These are phyloP conservation scores for Penstemon barbatus DNA, from an alignment of 257 asterid species.

Conservation along the genomic window DNA sequence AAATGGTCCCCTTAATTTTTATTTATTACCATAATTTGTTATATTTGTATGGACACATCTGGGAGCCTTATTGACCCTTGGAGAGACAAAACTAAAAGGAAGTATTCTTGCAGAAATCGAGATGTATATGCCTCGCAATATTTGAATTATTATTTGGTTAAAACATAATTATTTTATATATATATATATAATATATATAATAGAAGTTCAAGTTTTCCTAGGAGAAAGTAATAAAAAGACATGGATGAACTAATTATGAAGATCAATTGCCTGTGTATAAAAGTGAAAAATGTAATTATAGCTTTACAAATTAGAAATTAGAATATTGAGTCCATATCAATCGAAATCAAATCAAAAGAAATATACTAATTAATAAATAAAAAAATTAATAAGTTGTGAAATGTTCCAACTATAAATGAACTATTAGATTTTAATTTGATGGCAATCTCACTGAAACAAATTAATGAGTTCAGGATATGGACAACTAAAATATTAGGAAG, in stretches of 20 bases:
- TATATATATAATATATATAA: neutral
- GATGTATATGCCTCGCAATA: neutral
- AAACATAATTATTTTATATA: conserved; percentile 14
- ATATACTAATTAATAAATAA: too few species aligned
- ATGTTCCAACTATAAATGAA: too few species aligned
- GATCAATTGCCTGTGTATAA: neutral
- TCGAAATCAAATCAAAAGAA: too few species aligned
- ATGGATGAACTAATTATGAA: neutral
- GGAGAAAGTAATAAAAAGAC: neutral
- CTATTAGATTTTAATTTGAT: too few species aligned
- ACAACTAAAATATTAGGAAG: too few species aligned
- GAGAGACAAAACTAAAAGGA: conserved; percentile 15
- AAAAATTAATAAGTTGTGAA: too few species aligned
- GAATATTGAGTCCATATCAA: too few species aligned
- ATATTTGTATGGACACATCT: conserved; percentile 30
- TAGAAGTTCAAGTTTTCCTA: conserved; percentile 25
- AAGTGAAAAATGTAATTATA: neutral
- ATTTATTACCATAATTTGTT: conserved; percentile 27
- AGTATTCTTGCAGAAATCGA: conserved; percentile 15
- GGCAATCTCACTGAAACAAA: too few species aligned
- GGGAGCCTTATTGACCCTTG: conserved; percentile 17
- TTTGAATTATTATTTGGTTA: neutral
- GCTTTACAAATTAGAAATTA: too few species aligned
- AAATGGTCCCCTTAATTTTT: conserved; percentile 21
- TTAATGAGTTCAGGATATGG: too few species aligned